Conservation (phyloP, 148 eudicot genomes). For the Silene uniflora region DNA sequence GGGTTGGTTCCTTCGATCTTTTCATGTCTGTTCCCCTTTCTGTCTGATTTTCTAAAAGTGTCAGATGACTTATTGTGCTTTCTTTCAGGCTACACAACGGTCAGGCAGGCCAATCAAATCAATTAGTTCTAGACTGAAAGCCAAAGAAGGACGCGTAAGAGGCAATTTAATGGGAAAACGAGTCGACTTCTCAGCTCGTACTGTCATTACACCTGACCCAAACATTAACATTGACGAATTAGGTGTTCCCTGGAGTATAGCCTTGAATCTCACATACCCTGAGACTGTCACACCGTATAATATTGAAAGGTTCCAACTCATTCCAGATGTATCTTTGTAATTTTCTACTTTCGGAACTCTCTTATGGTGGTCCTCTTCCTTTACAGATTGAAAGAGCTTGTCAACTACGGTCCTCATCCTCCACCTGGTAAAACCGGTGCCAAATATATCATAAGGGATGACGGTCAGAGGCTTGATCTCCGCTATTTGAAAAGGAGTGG, state of each 20-base stretch:
- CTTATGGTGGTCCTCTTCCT: slow-evolving; percentile 7
- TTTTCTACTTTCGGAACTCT: not conserved
- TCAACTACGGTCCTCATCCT: slow-evolving; percentile 97
- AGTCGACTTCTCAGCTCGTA: slow-evolving; percentile 97
- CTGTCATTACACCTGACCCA: slow-evolving; percentile 99
- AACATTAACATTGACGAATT: slow-evolving; percentile 90
- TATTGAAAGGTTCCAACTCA: slow-evolving; percentile 65
- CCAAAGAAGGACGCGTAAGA: slow-evolving; percentile 96
- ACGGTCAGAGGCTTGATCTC: slow-evolving; percentile 99
- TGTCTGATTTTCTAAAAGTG: not conserved
- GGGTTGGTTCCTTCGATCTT: slow-evolving; percentile 49
- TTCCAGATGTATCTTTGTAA: not conserved
- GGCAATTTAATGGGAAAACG: slow-evolving; percentile 99
- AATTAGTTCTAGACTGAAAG: slow-evolving; percentile 91
- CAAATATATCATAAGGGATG: slow-evolving; percentile 94
- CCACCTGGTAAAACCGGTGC: slow-evolving; percentile 99
- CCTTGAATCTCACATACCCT: slow-evolving; percentile 97
- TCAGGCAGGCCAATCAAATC: slow-evolving; percentile 99
- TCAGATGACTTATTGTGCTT: slow-evolving; percentile 6
- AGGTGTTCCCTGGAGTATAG: slow-evolving; percentile 99
- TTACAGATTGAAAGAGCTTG: slow-evolving; percentile 90
- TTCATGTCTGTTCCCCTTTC: not conserved
- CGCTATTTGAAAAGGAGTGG: slow-evolving; percentile 96
- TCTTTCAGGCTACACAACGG: slow-evolving; percentile 83
- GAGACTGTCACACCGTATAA: slow-evolving; percentile 98